Base-by-base conservation (phyloP, 2,329 filamentous ascomycete genomes). In the Pyrenochaeta sp. region DNA sequence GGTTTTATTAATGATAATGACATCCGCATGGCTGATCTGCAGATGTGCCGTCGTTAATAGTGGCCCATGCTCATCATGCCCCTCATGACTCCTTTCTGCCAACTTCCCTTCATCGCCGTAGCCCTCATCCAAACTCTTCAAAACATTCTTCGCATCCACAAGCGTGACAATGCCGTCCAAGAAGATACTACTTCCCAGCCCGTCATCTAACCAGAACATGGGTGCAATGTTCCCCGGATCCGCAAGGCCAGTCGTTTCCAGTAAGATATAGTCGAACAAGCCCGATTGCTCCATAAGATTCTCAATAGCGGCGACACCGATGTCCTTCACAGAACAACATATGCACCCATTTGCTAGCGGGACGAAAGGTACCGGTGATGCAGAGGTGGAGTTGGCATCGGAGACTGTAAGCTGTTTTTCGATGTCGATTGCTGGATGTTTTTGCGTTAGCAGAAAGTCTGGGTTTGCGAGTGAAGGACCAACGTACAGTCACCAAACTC, bases 291-390 rank as follows among this genome's bases (percentile, higher is more conserved):
- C 91, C 92, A 99, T 98, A 2, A 99, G 83, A 1, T 92, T 92
- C 80, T 99, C 95, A 53, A 99, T 96, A 36, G 95, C 95, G 66
- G 92, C 92, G 37, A 99, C 94, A 12, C 95, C 95, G 0, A 90
- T 88, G 76, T 99, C 95, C 88, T 97, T 99, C 69, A 98, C 93
- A 2, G 93, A 96, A 80, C 95, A 99, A 80, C 95, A 99, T 66
- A 99, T 93, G 76, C 95, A 99, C 62, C 95, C 95, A 69, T 99
- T 99, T 51, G 92, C 93, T 52, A 99, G 88, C 61, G 97, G 93
- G 28, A 99, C 87, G 91, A 96, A 99, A 1, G 72, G 71, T 1
- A 71, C 61, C 9, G 71, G 66, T 5, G 65, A 64, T 32, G 74
- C 69, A 44, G 67, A 64, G 19, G 71, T 77, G 3, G 64, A 67